Evolutionary conservation across 2,329 filamentous ascomycete species (phyloP).

Genomic region (Falciphora oryzae): DNA sequence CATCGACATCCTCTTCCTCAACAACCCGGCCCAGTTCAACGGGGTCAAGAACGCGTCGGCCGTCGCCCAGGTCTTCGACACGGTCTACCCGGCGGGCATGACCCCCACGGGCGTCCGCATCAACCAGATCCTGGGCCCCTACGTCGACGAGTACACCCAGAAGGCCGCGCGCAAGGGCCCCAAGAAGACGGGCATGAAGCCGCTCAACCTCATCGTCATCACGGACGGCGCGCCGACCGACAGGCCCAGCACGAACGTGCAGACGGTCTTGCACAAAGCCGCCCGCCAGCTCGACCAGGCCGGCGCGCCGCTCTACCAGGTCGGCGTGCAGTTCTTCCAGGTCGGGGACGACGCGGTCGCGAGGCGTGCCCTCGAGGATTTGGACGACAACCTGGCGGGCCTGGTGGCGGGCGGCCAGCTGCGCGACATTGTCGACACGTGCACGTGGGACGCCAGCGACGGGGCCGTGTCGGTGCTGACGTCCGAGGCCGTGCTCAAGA

Average conservation of each 20-base stretch:
- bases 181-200: conserved; percentile 49
- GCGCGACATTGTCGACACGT: conserved; percentile 89
- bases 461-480: conserved; percentile 45
- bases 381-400: conserved; percentile 68
- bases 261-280: conserved; percentile 58
- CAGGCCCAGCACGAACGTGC: conserved; percentile 62
- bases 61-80: conserved; percentile 66
- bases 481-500: conserved; percentile 71
- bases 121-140: conserved; percentile 65
- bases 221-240: conserved; percentile 82
- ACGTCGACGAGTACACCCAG: conserved; percentile 50
- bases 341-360: conserved; percentile 70
- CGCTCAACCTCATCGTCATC: conserved; percentile 86
- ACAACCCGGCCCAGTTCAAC: conserved; percentile 60
- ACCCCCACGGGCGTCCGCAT: conserved; percentile 75
- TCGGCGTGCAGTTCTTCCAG: conserved; percentile 95
- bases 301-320: conserved; percentile 70
- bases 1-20: conserved; percentile 88
- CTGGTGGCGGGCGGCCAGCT: conserved; percentile 47
- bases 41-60: conserved; percentile 53
- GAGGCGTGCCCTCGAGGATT: conserved; percentile 55
- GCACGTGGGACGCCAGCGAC: conserved; percentile 58
- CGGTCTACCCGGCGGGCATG: conserved; percentile 54
- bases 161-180: conserved; percentile 26
- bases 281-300: conserved; percentile 66